Base-by-base conservation (phyloP, 2,329 filamentous ascomycete genomes). In the Xylaria sp. region DNA sequence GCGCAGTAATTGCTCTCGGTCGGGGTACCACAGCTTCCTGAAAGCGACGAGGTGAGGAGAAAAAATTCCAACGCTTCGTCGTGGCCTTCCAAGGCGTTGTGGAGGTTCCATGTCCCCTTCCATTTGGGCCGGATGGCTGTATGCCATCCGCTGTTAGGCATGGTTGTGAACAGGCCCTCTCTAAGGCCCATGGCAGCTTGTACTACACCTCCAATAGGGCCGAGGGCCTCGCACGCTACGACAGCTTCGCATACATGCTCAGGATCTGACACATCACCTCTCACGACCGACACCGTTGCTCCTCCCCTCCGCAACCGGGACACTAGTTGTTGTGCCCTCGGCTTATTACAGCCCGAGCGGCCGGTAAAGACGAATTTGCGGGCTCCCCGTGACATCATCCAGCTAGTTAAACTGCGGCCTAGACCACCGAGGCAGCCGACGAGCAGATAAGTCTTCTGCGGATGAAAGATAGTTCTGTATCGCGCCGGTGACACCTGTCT, bases 1-100 rank as follows among this genome's bases (percentile, higher is more conserved):
- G 79, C 74, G n/a, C 73, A 75, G 53, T 82, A 82, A 45, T 80
- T 80, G 29, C 66, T 69, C 50, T 82, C 79, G 0, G 73, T 76
- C 0, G 77, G 69, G 0, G 66, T 74, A 0, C 78, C 79, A 0
- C 77, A 61, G 4, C 69, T 73, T 0, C 76, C 77, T 0, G 75
- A 73, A 1, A 77, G 57, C 31, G 56, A 78, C 54, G 60, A 79
- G 2, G 54, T 73, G 61, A 75, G 15, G 56, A 73, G 22, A 72
- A 80, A 79, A 61, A 80, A 80, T 54, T 80, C 77, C 1, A 58
- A 27, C 2, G 25, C 22, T 0, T 74, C 66, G 4, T 69, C 62
- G 5, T 70, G 49, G 0, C 51, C 65, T 15, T 71, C 50, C 0
- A 75, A 45, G 0, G 66, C 72, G 4, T 61, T 61, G 39, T 76